Evolutionary conservation across 208 protist genomes (phyloP), one percentile per base, ranked within the genome.

Genomic region (Perkinsela sp.): DNA sequence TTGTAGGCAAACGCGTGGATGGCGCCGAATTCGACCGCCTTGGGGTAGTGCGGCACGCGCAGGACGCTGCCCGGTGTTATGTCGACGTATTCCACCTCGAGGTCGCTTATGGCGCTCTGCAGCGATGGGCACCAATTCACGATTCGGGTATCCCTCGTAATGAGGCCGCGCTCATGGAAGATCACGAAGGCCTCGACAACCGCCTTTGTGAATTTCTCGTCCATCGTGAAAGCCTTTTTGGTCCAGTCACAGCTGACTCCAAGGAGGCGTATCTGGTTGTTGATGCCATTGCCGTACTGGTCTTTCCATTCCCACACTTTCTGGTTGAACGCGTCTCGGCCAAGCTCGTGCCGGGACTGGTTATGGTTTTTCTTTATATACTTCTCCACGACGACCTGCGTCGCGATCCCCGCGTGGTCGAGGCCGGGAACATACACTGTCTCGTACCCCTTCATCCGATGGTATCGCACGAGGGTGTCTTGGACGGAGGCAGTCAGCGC

Each of bases 381-480:
- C 74, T 96, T 95, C 77, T 99, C 96, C 0, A 99, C 96, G 0
- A 98, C 95, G 13, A 93, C 86, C 84, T 98, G 95, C 31, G 95
- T 98, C 31, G 95, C 93, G 77, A 98, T 99, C 74, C 94, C 98
- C 30, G 98, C 98, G 82, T 99, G 98, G 78, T 99, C 98, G 30
- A 88, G 95, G 68, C 97, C 98, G 32, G 97, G 97, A 65, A 99
- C 72, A 84, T 96, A 99, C 15, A 99, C 84, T 0, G 88, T 90
- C 74, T 93, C 83, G 67, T 97, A 80, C 68, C 97, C 97, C 30
- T 77, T 80, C 95, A 98, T 98, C 65, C 94, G 81, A 67, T 94
- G 85, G 77, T 88, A 97, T 72, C 95, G 86, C 30, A 84, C 84
- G 30, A 98, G 75, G n/a, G 85, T 80, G 78, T 98, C 95, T 80